A percentile compares a stretch with the other conserved stretches of the same genome.
phyloP scores from a whole-genome alignment of 2,329 filamentous ascomycete genomes.

The Fusarium agapanthi region DNA sequence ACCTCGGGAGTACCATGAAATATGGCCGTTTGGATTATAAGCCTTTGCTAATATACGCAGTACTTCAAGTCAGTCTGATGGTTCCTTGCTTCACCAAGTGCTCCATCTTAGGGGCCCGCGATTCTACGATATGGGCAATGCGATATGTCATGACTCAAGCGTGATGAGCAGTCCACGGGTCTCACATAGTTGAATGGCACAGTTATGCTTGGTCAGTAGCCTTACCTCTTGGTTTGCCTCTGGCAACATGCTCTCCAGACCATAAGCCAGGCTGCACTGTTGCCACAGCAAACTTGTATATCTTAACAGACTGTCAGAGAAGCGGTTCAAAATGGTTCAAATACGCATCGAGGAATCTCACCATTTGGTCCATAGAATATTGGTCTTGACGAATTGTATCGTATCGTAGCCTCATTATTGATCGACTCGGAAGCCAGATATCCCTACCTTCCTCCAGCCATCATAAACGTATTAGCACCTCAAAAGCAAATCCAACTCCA shows the following conservation, averaged over 20 bases:
- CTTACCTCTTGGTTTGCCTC: constrained; percentile 8
- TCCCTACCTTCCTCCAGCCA: constrained; percentile 10
- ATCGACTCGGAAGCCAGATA: constrained; percentile 11
- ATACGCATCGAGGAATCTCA: constrained; percentile 33
- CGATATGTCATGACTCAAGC: not conserved
- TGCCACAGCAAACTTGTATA: constrained; percentile 16
- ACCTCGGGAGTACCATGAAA: constrained; percentile 23
- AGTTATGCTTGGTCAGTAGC: not conserved
- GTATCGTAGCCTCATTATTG: constrained; percentile 28
- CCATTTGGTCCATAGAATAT: constrained; percentile 18
- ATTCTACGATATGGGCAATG: not conserved
- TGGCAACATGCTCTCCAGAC: not conserved
- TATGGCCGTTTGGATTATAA: constrained; percentile 26
- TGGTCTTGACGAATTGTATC: not conserved
- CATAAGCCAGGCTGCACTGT: not conserved
- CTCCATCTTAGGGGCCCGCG: not conserved
- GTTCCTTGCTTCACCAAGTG: not conserved
- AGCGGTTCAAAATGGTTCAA: not conserved
- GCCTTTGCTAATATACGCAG: not conserved
- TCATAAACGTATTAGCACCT: constrained; percentile 23
- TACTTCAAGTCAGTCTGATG: not conserved
- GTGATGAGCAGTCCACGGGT: not conserved
- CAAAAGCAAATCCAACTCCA: constrained; percentile 7
- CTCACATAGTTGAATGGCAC: not conserved
- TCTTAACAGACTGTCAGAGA: constrained; percentile 33